These are phyloP conservation scores for Piper longum DNA, from an alignment of 164 flowering plant genomes.

Conservation along the genomic window DNA sequence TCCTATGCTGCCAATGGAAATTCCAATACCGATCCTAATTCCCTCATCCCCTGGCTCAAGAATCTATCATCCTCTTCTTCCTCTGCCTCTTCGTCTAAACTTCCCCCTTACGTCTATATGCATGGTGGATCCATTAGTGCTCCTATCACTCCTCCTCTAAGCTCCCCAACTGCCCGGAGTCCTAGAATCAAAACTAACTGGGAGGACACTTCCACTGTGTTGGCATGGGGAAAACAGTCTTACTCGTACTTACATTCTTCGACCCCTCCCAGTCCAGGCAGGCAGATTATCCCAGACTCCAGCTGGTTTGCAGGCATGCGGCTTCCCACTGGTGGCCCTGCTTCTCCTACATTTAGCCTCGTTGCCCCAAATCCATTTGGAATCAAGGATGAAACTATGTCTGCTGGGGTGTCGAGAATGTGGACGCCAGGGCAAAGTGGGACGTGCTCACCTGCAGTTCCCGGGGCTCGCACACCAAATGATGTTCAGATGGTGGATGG, in stretches of 20 bases:
- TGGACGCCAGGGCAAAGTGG: constrained; percentile 99
- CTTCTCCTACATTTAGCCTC: constrained; percentile 17
- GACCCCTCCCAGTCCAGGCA: constrained; percentile 73
- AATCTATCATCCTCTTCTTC: constrained; percentile 61
- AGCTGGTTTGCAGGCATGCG: constrained; percentile 40
- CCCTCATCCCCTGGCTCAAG: constrained; percentile 94
- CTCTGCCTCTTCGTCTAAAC: constrained; percentile 47
- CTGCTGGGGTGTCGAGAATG: constrained; percentile 54
- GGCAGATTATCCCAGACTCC: constrained; percentile 53
- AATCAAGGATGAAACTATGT: constrained; percentile 14
- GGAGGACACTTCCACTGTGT: constrained; percentile 34
- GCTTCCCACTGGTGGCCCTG: constrained; percentile 17
- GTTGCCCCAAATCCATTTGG: constrained; percentile 12
- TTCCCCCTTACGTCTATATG: constrained; percentile 43
- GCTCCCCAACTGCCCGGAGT: constrained; percentile 71
- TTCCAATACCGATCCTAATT: constrained; percentile 33
- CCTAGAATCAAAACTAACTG: constrained; percentile 51
- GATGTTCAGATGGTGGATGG: constrained; percentile 82
- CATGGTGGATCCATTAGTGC: constrained; percentile 89
- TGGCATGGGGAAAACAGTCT: constrained; percentile 28
- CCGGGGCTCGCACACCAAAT: constrained; percentile 43
- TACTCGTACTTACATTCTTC: constrained; percentile 54
- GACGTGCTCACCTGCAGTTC: constrained; percentile 77
- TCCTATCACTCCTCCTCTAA: constrained; percentile 84
- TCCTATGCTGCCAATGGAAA: constrained; percentile 26